phyloP scores from a whole-genome alignment of 257 asterid species.

The Hygrophila difformis region DNA sequence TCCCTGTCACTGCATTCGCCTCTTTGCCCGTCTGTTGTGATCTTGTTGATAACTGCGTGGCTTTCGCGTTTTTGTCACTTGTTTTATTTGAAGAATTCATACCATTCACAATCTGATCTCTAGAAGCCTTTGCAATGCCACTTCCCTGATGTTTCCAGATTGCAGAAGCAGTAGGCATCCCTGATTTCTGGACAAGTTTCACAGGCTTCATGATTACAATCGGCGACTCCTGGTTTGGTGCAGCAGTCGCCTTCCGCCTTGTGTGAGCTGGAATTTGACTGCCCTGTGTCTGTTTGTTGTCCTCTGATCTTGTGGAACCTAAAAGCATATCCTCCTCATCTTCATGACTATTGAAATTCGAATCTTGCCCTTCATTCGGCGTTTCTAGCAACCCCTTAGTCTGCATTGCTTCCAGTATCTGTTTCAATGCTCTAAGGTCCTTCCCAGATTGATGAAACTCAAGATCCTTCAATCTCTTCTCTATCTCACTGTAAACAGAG shows the following conservation, averaged over 20 bases:
- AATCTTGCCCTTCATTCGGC: constrained; percentile 35
- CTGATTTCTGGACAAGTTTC: constrained; percentile 55
- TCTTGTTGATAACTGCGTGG: constrained; percentile 36
- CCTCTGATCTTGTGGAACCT: constrained; percentile 28
- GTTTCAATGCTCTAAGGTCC: constrained; percentile 95
- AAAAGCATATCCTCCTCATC: constrained; percentile 23
- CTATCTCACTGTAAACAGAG: constrained; percentile 88
- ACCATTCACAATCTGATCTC: constrained; percentile 25
- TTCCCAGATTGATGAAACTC: constrained; percentile 82
- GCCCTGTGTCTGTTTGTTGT: constrained; percentile 31
- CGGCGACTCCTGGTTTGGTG: constrained; percentile 49
- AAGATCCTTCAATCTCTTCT: constrained; percentile 76
- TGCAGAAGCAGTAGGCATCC: constrained; percentile 44
- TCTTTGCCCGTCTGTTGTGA: constrained; percentile 41
- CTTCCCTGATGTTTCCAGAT: constrained; percentile 29
- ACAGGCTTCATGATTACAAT: constrained; percentile 93
- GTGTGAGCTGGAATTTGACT: constrained; percentile 27
- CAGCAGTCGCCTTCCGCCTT: constrained; percentile 29
- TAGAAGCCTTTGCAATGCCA: constrained; percentile 23
- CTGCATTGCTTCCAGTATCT: constrained; percentile 93
- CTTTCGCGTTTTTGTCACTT: constrained; percentile 31
- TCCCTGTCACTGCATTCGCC: constrained; percentile 29
- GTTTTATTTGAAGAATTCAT: constrained; percentile 24
- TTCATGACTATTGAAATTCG: constrained; percentile 23
- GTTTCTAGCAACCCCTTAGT: constrained; percentile 56